phyloP scores from a whole-genome alignment of 768 basidiomycete genomes.

The Kwoniella bestiolae region DNA sequence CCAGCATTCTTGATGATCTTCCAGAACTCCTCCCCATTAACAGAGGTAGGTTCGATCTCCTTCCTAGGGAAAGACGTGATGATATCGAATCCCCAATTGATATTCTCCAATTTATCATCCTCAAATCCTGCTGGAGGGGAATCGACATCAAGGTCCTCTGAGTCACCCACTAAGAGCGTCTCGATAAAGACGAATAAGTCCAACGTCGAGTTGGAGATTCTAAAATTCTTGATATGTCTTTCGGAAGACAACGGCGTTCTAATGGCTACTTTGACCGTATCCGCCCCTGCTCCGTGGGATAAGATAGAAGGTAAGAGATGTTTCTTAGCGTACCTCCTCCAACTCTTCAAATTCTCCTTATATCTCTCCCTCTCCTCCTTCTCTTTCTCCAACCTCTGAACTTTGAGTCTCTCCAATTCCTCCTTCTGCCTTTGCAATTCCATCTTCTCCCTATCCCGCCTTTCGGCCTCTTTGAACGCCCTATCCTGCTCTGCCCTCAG shows the following conservation, averaged over 20 bases:
- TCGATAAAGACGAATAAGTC: conserved; percentile 51
- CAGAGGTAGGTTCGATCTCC: conserved; percentile 30
- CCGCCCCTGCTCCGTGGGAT: background rate
- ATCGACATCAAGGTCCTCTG: conserved; percentile 31
- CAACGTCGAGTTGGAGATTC: conserved; percentile 26
- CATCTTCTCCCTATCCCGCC: conserved; percentile 72
- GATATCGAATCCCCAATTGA: conserved; percentile 38
- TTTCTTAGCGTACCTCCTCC: conserved; percentile 68
- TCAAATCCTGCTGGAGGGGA: conserved; percentile 35
- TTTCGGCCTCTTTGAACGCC: conserved; percentile 71
- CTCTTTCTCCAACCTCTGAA: conserved; percentile 48
- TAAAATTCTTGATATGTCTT: conserved; percentile 44
- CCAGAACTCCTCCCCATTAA: conserved; percentile 41
- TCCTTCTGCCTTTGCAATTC: conserved; percentile 63
- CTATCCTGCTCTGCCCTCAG: conserved; percentile 74
- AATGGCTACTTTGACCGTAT: conserved; percentile 52
- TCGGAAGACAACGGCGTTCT: conserved; percentile 43
- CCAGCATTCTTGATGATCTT: conserved; percentile 43
- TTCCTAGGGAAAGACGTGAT: conserved; percentile 52
- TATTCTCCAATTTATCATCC: background rate
- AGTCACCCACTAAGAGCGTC: conserved; percentile 44
- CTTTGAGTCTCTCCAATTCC: conserved; percentile 51
- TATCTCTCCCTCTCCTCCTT: conserved; percentile 26
- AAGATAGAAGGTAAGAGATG: conserved; percentile 59
- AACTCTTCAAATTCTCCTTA: conserved; percentile 57